Conservation (phyloP, 2,329 filamentous ascomycete genomes). For the Aspergillus awamori region DNA sequence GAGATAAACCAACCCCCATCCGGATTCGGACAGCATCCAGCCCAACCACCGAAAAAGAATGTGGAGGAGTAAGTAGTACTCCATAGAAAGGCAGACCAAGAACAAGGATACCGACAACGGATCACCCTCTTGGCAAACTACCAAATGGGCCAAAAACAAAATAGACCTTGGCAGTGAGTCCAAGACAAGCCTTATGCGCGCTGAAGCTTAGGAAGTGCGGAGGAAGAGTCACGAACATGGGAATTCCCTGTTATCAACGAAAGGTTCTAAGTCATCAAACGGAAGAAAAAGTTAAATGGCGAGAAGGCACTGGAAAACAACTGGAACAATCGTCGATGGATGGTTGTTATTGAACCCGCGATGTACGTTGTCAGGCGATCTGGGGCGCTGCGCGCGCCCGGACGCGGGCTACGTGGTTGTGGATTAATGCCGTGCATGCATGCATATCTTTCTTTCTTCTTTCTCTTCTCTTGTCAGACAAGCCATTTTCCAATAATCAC, state of each 20-base stretch:
- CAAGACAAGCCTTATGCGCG: conserved; percentile 16
- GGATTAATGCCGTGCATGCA: conserved; percentile 16
- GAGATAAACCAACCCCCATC: background rate
- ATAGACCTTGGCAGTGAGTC: background rate
- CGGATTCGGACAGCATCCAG: background rate
- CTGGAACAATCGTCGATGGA: too few relatives aligned
- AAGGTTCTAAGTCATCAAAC: background rate
- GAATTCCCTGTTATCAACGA: conserved; percentile 3
- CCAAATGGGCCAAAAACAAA: too few relatives aligned
- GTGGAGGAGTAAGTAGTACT: background rate
- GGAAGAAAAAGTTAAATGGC: background rate
- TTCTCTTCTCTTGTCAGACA: background rate
- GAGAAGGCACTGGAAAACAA: background rate
- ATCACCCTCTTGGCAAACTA: background rate
- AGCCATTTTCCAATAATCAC: background rate
- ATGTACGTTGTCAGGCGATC: conserved; percentile 5
- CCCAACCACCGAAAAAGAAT: background rate
- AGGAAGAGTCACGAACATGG: conserved; percentile 3
- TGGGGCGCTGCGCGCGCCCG: background rate
- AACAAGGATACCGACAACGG: background rate
- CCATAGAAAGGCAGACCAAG: too few relatives aligned
- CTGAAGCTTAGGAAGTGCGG: conserved; percentile 11
- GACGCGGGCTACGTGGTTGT: conserved; percentile 7
- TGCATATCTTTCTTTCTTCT: conserved; percentile 1
- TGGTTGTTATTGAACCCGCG: too few relatives aligned